A percentile compares a stretch with the other conserved stretches of the same genome.
Conservation (phyloP, 2,329 filamentous ascomycete species). For the Orbilia blumenaviensis region DNA sequence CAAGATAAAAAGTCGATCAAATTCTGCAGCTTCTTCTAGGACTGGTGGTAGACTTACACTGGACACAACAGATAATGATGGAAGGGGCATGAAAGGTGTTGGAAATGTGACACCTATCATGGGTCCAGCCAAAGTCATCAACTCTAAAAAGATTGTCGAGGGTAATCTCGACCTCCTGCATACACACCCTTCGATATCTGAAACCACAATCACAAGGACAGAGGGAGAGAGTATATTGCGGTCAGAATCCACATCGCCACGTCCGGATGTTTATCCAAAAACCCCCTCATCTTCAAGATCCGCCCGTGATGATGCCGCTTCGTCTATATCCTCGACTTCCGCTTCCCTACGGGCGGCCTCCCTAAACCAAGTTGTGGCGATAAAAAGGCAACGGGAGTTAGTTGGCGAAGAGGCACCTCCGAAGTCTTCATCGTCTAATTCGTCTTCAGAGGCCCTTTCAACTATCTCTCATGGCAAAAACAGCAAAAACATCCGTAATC, state of each 20-base stretch:
- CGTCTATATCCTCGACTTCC: conserved; percentile 50
- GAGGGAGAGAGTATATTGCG: conserved; percentile 46
- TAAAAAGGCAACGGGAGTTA: conserved; percentile 47
- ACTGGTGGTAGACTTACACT: conserved; percentile 9
- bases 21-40: conserved; percentile 45
- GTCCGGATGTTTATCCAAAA: conserved; percentile 30
- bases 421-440: conserved; percentile 53
- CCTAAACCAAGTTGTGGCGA: conserved; percentile 48
- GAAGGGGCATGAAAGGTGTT: conserved; percentile 18
- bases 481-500: conserved; percentile 30
- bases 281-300: conserved; percentile 50
- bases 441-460: conserved; percentile 47
- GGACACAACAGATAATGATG: conserved; percentile 22
- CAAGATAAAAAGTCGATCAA: conserved; percentile 49
- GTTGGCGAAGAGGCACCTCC: conserved; percentile 38
- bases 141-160: conserved; percentile 49
- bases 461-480: conserved; percentile 35
- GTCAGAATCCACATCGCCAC: conserved; percentile 41
- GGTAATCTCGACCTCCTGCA: conserved; percentile 46
- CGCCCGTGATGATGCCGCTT: conserved; percentile 47
- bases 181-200: conserved; percentile 46
- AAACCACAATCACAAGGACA: conserved; percentile 47
- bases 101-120: conserved; percentile 49
- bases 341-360: conserved; percentile 51
- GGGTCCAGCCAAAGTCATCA: conserved; percentile 47